Evolutionary conservation across 2,329 filamentous ascomycete genomes (phyloP).

Genomic region (Xylariomycetidae sp.): DNA sequence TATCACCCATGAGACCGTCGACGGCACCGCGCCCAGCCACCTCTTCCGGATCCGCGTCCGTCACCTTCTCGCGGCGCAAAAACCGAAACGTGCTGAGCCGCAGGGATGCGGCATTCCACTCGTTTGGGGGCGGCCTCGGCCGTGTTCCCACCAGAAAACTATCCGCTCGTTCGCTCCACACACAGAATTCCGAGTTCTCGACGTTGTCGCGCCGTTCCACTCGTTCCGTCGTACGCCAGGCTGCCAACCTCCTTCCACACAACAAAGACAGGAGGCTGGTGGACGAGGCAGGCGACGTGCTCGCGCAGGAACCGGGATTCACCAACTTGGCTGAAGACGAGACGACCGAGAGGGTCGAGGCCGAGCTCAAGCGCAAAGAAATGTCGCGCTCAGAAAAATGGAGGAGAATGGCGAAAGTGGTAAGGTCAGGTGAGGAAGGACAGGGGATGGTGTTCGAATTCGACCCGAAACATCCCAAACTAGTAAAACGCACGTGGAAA

Average conservation of each 20-base stretch:
- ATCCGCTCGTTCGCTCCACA: constrained; percentile 53
- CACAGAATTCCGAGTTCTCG: constrained; percentile 48
- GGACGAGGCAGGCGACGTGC: constrained; percentile 62
- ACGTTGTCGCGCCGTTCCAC: constrained; percentile 46
- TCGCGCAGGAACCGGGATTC: constrained; percentile 52
- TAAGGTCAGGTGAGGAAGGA: constrained; percentile 43
- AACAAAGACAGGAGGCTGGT: constrained; percentile 56
- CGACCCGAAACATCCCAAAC: constrained; percentile 72
- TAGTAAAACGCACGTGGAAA: constrained; percentile 93
- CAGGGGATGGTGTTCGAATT: constrained; percentile 68
- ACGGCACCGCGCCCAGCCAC: constrained; percentile 33
- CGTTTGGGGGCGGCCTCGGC: constrained; percentile 32
- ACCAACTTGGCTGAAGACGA: constrained; percentile 51
- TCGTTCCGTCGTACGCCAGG: constrained; percentile 50
- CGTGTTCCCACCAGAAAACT: constrained; percentile 47
- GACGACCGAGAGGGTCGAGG: constrained; percentile 43
- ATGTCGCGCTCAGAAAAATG: constrained; percentile 59
- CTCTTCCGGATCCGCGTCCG: constrained; percentile 34
- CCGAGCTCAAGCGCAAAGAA: constrained; percentile 57
- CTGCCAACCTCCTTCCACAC: constrained; percentile 53
- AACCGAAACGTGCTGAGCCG: constrained; percentile 40
- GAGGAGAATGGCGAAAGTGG: constrained; percentile 58
- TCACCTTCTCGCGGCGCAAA: constrained; percentile 37
- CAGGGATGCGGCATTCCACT: constrained; percentile 32
- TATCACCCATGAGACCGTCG: constrained; percentile 39